Conservation (phyloP, 148 eudicot species). For the Selenicereus undatus region DNA sequence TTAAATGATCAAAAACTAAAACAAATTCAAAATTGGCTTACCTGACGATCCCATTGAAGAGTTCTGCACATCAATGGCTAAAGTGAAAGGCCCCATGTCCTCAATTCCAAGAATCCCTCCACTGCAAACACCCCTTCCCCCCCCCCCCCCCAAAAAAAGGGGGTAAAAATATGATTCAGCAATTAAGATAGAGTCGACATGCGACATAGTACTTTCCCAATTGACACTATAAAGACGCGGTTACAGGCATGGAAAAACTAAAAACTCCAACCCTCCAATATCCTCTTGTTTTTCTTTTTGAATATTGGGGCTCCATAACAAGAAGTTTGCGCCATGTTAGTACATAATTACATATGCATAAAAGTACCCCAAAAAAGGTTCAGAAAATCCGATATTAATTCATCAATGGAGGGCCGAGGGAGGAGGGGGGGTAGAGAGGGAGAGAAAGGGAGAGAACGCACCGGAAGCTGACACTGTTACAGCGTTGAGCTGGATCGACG, state of each 20-base stretch:
- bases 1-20: not conserved
- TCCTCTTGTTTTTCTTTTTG: not conserved
- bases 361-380: not conserved
- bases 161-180: not conserved
- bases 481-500: not conserved
- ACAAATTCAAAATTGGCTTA: constrained; percentile 8
- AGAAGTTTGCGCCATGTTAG: not conserved
- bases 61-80: constrained; percentile 43
- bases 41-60: constrained; percentile 41
- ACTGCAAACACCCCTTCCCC: not conserved
- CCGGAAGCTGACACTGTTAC: constrained; percentile 8
- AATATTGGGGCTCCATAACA: not conserved
- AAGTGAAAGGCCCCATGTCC: constrained; percentile 49
- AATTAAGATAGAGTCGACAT: not conserved
- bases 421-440: not conserved
- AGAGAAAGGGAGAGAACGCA: constrained; percentile 19
- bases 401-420: not conserved
- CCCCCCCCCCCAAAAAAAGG: not conserved
- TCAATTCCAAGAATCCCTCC: constrained; percentile 6
- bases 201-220: not conserved
- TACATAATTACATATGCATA: not conserved
- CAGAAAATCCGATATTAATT: not conserved
- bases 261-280: not conserved
- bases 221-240: too few relatives aligned
- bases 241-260: not conserved